Percentiles rank a stretch among this genome's conserved stretches.
Evolutionary conservation across 768 basidiomycete genomes (phyloP).

Genomic region (Termitomyces eurrhizus): DNA sequence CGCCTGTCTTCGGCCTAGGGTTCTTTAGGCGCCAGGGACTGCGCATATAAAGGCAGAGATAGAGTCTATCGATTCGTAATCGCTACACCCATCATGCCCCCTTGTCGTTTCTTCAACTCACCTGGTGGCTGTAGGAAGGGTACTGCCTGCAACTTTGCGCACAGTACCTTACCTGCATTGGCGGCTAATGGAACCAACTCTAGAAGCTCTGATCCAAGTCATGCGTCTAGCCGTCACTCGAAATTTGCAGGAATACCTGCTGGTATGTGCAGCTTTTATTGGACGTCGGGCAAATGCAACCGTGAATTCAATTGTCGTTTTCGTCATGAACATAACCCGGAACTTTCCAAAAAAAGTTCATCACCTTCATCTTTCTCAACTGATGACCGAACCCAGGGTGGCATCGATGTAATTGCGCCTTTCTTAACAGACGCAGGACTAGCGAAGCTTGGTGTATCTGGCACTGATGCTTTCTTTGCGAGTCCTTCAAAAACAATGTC

Average conservation of each 20-base stretch:
- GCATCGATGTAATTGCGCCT: conserved; percentile 29
- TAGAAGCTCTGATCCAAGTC: conserved; percentile 5
- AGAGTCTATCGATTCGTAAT: conserved; percentile 3
- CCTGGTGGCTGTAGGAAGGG: conserved; percentile 48
- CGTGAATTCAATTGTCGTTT: conserved; percentile 42
- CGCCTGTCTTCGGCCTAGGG: not conserved
- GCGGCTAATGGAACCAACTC: conserved; percentile 7
- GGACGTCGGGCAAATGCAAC: conserved; percentile 43
- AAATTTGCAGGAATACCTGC: conserved; percentile 18
- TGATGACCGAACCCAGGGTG: conserved; percentile 8
- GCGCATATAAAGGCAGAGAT: conserved; percentile 2
- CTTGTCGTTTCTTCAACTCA: conserved; percentile 37
- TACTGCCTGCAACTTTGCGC: conserved; percentile 32
- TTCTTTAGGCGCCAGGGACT: conserved; percentile 12
- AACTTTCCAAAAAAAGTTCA: not conserved
- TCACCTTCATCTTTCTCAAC: not conserved
- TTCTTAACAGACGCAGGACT: conserved; percentile 45
- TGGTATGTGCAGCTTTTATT: conserved; percentile 45
- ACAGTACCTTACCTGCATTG: conserved; percentile 9
- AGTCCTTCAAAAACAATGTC: conserved; percentile 28
- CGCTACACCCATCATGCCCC: conserved; percentile 13
- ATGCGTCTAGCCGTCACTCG: conserved; percentile 7
- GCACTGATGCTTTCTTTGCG: conserved; percentile 40
- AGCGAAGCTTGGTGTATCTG: conserved; percentile 36
- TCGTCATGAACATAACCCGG: conserved; percentile 27